Conservation (phyloP, 192 early-diverging fungal genomes). For the Backusella circina region DNA sequence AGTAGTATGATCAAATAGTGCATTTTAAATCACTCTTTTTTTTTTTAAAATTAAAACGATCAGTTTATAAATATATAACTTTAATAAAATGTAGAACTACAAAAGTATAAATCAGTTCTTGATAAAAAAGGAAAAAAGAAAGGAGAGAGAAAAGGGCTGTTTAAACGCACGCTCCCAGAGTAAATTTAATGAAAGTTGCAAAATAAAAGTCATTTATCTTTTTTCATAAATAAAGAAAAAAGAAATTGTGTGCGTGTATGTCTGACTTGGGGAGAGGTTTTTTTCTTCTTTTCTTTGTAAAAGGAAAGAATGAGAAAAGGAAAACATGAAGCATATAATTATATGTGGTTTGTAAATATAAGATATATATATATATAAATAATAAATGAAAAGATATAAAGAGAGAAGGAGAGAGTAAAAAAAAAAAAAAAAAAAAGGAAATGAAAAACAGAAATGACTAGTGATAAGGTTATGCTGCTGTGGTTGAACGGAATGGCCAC, state of each 20-base stretch:
- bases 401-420: neutral
- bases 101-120: neutral
- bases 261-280: neutral
- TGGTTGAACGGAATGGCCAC: constrained; percentile 8
- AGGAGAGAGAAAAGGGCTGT: neutral
- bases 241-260: neutral
- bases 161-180: neutral
- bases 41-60: neutral
- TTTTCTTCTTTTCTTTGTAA: neutral
- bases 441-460: neutral
- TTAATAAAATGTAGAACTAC: neutral
- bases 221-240: neutral
- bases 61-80: neutral
- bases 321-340: neutral
- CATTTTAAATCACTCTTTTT: neutral
- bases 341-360: neutral
- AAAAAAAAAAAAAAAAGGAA: neutral
- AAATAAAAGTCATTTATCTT: neutral
- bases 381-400: neutral
- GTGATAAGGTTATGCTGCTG: constrained; percentile 4
- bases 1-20: constrained; percentile 1
- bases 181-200: neutral
- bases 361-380: neutral
- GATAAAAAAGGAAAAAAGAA: neutral
- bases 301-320: neutral